These are phyloP conservation scores for Phellopilus nigrolimitatus DNA, from an alignment of 1,284 basidiomycete species.

Conservation along the genomic window DNA sequence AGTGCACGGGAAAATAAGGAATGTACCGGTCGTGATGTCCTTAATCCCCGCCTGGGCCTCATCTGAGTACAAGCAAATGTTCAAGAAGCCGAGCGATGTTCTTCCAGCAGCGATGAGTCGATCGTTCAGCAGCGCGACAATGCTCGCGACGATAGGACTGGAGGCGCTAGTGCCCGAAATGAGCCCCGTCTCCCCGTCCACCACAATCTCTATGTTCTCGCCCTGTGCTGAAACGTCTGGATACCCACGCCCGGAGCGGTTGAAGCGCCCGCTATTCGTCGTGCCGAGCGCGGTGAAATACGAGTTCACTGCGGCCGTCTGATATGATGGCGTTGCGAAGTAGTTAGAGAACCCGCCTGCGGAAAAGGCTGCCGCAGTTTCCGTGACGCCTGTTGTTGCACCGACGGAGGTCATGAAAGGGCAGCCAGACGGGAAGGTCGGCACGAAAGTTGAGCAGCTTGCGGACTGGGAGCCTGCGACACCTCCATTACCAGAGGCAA, in stretches of 20 bases:
- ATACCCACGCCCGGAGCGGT: constrained; percentile 36
- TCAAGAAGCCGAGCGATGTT: constrained; percentile 38
- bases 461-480: constrained; percentile 31
- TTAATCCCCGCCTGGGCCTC: constrained; percentile 26
- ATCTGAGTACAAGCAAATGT: constrained; percentile 36
- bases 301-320: constrained; percentile 26
- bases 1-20: too few relatives aligned
- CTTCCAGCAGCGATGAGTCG: constrained; percentile 31
- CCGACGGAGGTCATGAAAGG: constrained; percentile 29
- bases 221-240: constrained; percentile 41
- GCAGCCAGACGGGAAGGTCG: constrained; percentile 31
- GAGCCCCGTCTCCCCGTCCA: constrained; percentile 23
- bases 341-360: constrained; percentile 39
- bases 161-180: constrained; percentile 37
- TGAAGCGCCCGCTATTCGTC: constrained; percentile 34
- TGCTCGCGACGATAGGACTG: constrained; percentile 35
- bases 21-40: constrained; percentile 29
- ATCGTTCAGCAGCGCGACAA: constrained; percentile 42
- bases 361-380: constrained; percentile 32
- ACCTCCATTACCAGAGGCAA: constrained; percentile 37
- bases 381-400: constrained; percentile 28
- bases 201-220: constrained; percentile 27
- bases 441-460: constrained; percentile 30
- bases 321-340: constrained; percentile 35
- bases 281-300: constrained; percentile 30